These are phyloP conservation scores for Saccharomyces jurei DNA, from an alignment of 805 yeast genomes.

Conservation along the genomic window DNA sequence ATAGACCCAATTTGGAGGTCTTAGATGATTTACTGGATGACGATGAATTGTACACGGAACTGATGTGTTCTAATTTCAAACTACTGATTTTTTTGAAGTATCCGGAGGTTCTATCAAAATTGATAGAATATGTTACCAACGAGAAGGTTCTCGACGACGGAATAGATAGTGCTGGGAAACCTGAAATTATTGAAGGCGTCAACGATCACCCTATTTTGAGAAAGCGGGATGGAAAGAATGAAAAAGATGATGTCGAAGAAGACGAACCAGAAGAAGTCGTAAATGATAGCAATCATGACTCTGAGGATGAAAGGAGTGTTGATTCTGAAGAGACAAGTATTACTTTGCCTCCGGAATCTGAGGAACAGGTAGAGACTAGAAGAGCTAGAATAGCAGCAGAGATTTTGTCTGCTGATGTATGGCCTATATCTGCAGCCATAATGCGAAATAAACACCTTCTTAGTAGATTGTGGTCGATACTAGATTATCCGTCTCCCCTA, in stretches of 20 bases:
- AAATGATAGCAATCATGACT: constrained; percentile 6
- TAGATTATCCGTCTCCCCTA: constrained; percentile 59
- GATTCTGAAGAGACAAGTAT: constrained; percentile 30
- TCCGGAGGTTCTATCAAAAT: constrained; percentile 61
- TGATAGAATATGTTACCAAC: constrained; percentile 57
- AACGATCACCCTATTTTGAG: constrained; percentile 9
- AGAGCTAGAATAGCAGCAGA: constrained; percentile 75
- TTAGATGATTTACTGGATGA: constrained; percentile 62
- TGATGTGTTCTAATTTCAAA: constrained; percentile 61
- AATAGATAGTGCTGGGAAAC: constrained; percentile 9
- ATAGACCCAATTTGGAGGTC: constrained; percentile 34
- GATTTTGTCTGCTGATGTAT: constrained; percentile 79
- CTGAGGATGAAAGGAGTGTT: constrained; percentile 3
- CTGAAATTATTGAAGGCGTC: constrained; percentile 8
- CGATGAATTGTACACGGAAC: constrained; percentile 63
- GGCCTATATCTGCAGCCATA: constrained; percentile 87
- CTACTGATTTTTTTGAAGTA: constrained; percentile 72
- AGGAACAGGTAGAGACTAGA: constrained; percentile 33
- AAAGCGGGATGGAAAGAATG: neutral
- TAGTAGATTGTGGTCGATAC: constrained; percentile 66
- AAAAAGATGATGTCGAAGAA: constrained; percentile 4
- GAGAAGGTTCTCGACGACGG: constrained; percentile 30
- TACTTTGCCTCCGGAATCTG: constrained; percentile 32
- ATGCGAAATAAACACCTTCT: constrained; percentile 64
- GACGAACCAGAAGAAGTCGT: constrained; percentile 6